Percentiles rank a stretch among this genome's conserved stretches.
Conservation (phyloP, 108 stramenopile species). For the Stephanodiscus minutulus region DNA sequence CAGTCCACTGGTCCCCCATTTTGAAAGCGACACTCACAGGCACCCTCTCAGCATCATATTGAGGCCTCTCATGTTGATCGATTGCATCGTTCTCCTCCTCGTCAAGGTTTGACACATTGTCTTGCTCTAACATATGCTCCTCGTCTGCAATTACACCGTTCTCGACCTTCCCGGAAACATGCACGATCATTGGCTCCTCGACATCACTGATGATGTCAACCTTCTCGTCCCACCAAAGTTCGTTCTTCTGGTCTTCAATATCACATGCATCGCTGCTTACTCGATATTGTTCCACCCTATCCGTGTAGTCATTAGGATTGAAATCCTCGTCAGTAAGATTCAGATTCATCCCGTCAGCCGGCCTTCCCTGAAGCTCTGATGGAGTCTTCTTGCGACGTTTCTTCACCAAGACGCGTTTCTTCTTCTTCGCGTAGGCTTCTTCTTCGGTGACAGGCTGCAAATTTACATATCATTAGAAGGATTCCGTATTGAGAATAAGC, state of each 20-base stretch:
- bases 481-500: background rate
- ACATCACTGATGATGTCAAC: background rate
- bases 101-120: background rate
- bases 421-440: constrained; percentile 12
- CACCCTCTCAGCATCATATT: background rate
- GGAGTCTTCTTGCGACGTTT: constrained; percentile 22
- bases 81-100: background rate
- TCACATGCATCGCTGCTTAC: background rate
- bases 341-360: background rate
- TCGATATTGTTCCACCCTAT: background rate
- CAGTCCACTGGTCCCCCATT: background rate
- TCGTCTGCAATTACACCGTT: background rate
- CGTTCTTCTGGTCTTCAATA: background rate
- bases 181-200: background rate
- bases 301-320: background rate
- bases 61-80: background rate
- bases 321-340: background rate
- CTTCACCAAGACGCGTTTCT: constrained; percentile 22
- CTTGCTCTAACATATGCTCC: background rate
- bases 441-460: constrained; percentile 12
- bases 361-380: constrained; percentile 6
- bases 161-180: background rate
- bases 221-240: constrained; percentile 3
- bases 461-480: background rate
- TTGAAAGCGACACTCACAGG: background rate